Percentiles rank a stretch among this genome's conserved stretches.
These are phyloP conservation scores for Hypericum androsaemum DNA, from an alignment of 345 rosid genomes.

Conservation along the genomic window DNA sequence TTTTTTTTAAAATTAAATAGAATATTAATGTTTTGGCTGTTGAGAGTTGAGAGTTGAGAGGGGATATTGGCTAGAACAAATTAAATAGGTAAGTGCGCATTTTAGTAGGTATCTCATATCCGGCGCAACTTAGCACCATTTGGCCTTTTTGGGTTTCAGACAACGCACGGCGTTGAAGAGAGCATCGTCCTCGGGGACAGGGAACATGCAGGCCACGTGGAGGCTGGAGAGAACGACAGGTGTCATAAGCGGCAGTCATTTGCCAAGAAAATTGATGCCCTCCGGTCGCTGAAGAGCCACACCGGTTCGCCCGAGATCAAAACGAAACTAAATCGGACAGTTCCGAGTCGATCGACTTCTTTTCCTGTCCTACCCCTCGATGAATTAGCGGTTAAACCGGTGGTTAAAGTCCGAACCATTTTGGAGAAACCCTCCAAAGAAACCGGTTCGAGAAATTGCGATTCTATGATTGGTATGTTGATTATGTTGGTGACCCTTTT, in stretches of 20 bases:
- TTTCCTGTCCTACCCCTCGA: not conserved
- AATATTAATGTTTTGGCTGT: too few species aligned
- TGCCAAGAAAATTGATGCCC: constrained; percentile 17
- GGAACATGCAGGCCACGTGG: constrained; percentile 11
- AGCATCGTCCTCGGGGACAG: constrained; percentile 17
- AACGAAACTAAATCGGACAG: constrained; percentile 6
- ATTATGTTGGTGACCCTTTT: constrained; percentile 39
- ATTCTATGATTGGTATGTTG: constrained; percentile 44
- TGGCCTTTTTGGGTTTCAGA: constrained; percentile 17
- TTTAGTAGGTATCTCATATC: too few species aligned
- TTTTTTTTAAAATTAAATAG: too few species aligned
- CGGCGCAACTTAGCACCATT: too few species aligned
- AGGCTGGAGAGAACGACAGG: constrained; percentile 13
- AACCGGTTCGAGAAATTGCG: constrained; percentile 9
- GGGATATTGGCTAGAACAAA: too few species aligned
- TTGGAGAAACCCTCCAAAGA: not conserved
- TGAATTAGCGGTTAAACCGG: not conserved
- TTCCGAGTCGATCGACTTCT: constrained; percentile 5
- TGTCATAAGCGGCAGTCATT: constrained; percentile 13
- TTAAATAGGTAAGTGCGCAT: too few species aligned
- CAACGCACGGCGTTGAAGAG: constrained; percentile 12
- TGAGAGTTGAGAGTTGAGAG: too few species aligned
- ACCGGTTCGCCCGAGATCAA: constrained; percentile 25
- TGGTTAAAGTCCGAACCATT: not conserved
- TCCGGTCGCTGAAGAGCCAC: constrained; percentile 11